Evolutionary conservation across 1,284 basidiomycete species (phyloP).

Genomic region (Marasmius sp.): DNA sequence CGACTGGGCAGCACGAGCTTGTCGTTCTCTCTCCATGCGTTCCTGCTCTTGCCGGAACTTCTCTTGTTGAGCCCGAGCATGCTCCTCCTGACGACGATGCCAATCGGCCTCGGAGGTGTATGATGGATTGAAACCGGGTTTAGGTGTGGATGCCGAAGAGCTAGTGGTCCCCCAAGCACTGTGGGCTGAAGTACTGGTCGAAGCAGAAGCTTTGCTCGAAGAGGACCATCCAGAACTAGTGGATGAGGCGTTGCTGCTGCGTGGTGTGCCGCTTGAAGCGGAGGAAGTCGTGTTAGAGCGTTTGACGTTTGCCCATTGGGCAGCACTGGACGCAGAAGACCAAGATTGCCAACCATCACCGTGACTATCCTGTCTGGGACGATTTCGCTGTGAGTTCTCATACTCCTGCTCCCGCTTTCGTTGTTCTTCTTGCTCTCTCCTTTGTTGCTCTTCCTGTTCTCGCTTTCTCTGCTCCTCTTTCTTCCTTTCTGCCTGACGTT

Average conservation of each 20-base stretch:
- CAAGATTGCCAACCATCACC: slow-evolving; percentile 22
- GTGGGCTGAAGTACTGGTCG: slow-evolving; percentile 19
- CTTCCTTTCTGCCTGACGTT: background rate
- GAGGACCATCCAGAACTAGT: slow-evolving; percentile 23
- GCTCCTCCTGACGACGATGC: slow-evolving; percentile 56
- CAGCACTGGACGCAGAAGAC: slow-evolving; percentile 5
- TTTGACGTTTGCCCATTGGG: slow-evolving; percentile 1
- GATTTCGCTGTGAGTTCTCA: slow-evolving; percentile 36
- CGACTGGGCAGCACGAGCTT: slow-evolving; percentile 42
- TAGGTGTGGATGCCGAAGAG: slow-evolving; percentile 23
- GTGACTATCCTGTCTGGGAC: slow-evolving; percentile 30
- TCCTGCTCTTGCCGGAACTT: slow-evolving; percentile 60
- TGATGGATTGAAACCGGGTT: slow-evolving; percentile 4
- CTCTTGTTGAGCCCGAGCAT: slow-evolving; percentile 55
- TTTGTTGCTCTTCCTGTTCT: slow-evolving; percentile 25
- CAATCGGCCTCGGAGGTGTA: slow-evolving; percentile 47
- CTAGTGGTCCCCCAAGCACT: slow-evolving; percentile 8
- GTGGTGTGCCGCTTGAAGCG: slow-evolving; percentile 17
- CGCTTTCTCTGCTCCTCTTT: background rate
- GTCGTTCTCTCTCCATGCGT: slow-evolving; percentile 41
- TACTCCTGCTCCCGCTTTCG: slow-evolving; percentile 42
- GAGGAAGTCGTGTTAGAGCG: slow-evolving; percentile 13
- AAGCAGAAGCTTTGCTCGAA: slow-evolving; percentile 4
- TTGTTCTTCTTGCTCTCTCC: slow-evolving; percentile 40
- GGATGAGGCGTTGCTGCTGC: slow-evolving; percentile 24